phyloP scores from a whole-genome alignment of 352 stramenopile species.

The Globisporangium takayamanum region DNA sequence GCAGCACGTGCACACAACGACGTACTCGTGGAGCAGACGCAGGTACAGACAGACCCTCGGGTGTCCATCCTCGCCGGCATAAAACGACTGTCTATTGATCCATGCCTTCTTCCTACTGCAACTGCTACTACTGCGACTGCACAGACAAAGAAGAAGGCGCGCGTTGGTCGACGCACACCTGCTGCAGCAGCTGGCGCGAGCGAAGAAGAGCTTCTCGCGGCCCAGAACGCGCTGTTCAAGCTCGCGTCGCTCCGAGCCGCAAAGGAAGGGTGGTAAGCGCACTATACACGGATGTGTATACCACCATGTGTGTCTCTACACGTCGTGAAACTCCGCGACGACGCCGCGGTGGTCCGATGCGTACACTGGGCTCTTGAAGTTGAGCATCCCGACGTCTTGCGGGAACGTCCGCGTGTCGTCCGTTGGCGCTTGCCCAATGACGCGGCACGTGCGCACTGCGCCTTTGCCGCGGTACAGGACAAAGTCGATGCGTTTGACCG shows the following conservation, averaged over 20 bases:
- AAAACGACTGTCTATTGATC: not conserved
- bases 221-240: conserved; percentile 72
- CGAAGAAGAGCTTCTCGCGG: conserved; percentile 55
- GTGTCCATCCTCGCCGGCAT: not conserved
- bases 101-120: not conserved
- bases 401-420: conserved; percentile 50
- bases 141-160: conserved; percentile 30
- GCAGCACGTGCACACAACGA: conserved; percentile 4
- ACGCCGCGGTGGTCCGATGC: conserved; percentile 82
- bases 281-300: no score
- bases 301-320: not conserved
- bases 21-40: not conserved
- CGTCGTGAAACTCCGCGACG: conserved; percentile 47
- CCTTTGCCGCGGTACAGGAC: conserved; percentile 67
- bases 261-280: conserved; percentile 48
- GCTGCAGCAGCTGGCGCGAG: conserved; percentile 19
- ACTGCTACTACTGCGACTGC: not conserved
- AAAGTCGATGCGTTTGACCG: conserved; percentile 86
- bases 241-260: conserved; percentile 51
- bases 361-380: conserved; percentile 72
- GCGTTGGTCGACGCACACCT: conserved; percentile 29
- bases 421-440: conserved; percentile 70
- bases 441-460: conserved; percentile 54
- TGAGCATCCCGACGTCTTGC: conserved; percentile 70
- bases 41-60: not conserved